Conservation (phyloP, 345 rosid genomes). For the Eucalyptus regnans region DNA sequence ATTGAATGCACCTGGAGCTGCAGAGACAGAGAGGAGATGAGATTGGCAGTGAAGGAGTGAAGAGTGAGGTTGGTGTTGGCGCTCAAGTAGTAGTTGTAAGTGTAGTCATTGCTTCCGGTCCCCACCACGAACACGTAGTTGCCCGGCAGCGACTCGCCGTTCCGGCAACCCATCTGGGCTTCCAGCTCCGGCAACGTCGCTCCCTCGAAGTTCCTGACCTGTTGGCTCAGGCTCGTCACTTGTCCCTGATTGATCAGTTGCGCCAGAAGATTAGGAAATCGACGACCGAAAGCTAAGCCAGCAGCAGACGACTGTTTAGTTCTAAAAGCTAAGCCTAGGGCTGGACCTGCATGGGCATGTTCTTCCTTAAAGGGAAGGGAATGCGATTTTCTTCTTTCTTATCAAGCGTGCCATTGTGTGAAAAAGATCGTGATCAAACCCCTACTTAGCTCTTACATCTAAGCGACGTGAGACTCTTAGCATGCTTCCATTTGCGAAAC, state of each 20-base stretch:
- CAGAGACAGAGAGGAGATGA: slow-evolving; percentile 17
- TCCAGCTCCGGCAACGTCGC: slow-evolving; percentile 22
- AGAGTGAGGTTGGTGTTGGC: slow-evolving; percentile 5
- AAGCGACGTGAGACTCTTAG: neutral
- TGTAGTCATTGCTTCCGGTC: slow-evolving; percentile 55
- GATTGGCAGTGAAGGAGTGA: slow-evolving; percentile 28
- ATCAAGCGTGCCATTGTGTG: neutral
- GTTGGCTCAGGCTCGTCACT: slow-evolving; percentile 34
- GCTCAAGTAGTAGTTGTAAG: slow-evolving; percentile 36
- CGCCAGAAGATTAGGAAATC: neutral
- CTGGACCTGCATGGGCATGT: neutral
- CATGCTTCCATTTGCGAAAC: neutral
- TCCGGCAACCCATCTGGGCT: neutral
- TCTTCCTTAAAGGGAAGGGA: neutral
- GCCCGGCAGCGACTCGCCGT: neutral
- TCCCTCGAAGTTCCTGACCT: slow-evolving; percentile 33
- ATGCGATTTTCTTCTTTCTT: neutral
- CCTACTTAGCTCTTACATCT: neutral
- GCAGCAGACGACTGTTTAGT: neutral
- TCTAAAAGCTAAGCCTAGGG: neutral
- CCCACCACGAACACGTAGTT: slow-evolving; percentile 40
- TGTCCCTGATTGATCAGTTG: slow-evolving; percentile 15
- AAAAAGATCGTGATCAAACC: neutral
- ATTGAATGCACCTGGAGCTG: slow-evolving; percentile 27
- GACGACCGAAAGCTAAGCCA: neutral